These are phyloP conservation scores for Plasmodium coatneyi DNA, from an alignment of 169 alveolate genomes.

Conservation along the genomic window DNA sequence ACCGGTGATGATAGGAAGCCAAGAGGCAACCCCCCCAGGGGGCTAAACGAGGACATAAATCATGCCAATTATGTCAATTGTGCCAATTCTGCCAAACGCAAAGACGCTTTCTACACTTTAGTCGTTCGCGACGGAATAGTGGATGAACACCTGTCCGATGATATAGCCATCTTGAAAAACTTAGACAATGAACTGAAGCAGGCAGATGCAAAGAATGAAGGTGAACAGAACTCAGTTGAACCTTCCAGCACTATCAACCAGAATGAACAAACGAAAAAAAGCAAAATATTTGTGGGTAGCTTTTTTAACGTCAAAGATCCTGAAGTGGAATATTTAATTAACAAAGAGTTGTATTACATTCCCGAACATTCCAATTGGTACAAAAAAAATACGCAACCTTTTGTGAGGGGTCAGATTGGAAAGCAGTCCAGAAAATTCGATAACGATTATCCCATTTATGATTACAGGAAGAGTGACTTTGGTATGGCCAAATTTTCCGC, in stretches of 20 bases:
- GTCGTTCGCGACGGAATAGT: slow-evolving; percentile 71
- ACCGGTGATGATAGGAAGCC: background rate
- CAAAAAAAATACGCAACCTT: slow-evolving; percentile 78
- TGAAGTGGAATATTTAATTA: slow-evolving; percentile 60
- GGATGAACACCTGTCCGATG: slow-evolving; percentile 59
- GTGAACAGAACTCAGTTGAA: background rate
- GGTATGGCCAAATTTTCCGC: slow-evolving; percentile 85
- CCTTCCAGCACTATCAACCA: background rate
- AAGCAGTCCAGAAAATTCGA: slow-evolving; percentile 80
- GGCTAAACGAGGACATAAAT: background rate
- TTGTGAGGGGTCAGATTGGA: slow-evolving; percentile 81
- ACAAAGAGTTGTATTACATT: slow-evolving; percentile 74
- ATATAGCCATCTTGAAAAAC: slow-evolving; percentile 36
- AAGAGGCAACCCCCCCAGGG: background rate
- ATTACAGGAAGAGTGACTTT: slow-evolving; percentile 81
- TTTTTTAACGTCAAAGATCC: slow-evolving; percentile 76
- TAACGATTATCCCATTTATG: slow-evolving; percentile 79
- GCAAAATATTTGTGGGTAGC: slow-evolving; percentile 77
- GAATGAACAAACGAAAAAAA: slow-evolving; percentile 31
- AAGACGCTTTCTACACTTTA: slow-evolving; percentile 51
- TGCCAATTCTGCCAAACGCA: background rate
- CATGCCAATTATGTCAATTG: background rate
- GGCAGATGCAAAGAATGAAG: slow-evolving; percentile 8
- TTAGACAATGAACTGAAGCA: slow-evolving; percentile 27
- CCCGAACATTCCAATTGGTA: slow-evolving; percentile 82